Base-by-base conservation (phyloP, 2,329 filamentous ascomycete species). In the Coleophoma eucalyptorum region DNA sequence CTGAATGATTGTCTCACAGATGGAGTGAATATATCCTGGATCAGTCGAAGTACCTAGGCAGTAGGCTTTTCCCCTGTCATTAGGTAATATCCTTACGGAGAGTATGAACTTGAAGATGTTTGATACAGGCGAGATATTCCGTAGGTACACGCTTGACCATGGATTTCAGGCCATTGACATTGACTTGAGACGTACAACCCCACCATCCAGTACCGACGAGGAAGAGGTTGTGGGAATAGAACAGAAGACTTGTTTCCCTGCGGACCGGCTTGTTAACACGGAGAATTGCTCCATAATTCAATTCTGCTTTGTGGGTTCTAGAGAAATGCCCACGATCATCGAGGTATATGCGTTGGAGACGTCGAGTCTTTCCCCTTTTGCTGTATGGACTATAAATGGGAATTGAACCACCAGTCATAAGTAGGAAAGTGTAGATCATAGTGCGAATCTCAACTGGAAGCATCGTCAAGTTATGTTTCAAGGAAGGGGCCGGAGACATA, bases 241-340 rank as follows among this genome's bases (percentile, higher is more conserved):
- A 43, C 21, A 48, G 46, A 4, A 2, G 5, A 32, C 41, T 37
- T 11, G 41, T 41, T 47, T 47, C 43, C 15, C 31, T 16, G 21
- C 38, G 32, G 38, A 51, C 31, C 19, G 48, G 40, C 45, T 48
- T 50, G 35, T 46, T 50, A 12, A 50, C 33, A 16, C 34, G 31
- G 3, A 50, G 48, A 32, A 50, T 42, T 16, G n/a, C 19, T 15
- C 33, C 16, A 10, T 46, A 46, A 18, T 42, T 21, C 35, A 32
- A 13, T 12, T 42, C 33, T 19, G 4, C 33, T 13, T 12, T 26
- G 37, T 18, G 19, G 44, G 20, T 26, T 42, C 18, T 34, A 37
- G 18, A 19, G 11, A 15, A 33, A 16, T 12, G 18, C 15, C 43
- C n/a, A 19, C n/a, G 8, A 4, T 15, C 15, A 18, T n/a, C 11